These are phyloP conservation scores for Maudiozyma barnettii DNA, from an alignment of 805 yeast genomes.

Conservation along the genomic window DNA sequence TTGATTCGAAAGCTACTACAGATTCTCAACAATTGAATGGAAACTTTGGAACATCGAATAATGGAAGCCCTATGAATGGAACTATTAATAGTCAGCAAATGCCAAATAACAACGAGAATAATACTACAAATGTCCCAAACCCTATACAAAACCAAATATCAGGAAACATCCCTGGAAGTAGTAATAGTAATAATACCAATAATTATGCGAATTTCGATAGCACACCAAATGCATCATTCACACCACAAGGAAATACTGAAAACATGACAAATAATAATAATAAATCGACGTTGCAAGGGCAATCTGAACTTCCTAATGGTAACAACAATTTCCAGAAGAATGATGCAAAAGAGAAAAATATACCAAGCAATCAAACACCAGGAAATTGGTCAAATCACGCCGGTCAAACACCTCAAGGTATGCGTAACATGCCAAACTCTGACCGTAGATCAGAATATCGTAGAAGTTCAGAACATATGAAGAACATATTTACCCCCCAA, in stretches of 20 bases:
- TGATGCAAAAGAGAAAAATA: no score
- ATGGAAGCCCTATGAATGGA: neutral
- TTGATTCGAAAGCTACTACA: neutral
- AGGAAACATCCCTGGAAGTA: no score
- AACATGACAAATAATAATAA: neutral
- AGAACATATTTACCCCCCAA: conserved; percentile 21
- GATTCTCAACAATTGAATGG: neutral
- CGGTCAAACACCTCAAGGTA: no score
- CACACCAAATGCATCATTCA: neutral
- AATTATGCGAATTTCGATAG: no score
- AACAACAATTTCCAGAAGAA: neutral
- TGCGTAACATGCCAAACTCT: neutral
- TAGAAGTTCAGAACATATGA: conserved; percentile 3
- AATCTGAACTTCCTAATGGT: neutral
- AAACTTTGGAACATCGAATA: neutral
- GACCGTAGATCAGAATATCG: neutral
- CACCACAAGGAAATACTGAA: neutral
- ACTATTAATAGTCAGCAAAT: neutral
- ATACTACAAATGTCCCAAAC: conserved; percentile 1
- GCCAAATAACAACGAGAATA: neutral
- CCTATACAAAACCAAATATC: no score
- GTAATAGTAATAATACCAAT: no score
- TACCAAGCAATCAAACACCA: neutral
- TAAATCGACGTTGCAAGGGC: neutral
- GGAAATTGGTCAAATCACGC: neutral